A percentile compares a stretch with the other conserved stretches of the same genome.
Conservation (phyloP, 495 filamentous ascomycete species). For the Neurospora sp. region DNA sequence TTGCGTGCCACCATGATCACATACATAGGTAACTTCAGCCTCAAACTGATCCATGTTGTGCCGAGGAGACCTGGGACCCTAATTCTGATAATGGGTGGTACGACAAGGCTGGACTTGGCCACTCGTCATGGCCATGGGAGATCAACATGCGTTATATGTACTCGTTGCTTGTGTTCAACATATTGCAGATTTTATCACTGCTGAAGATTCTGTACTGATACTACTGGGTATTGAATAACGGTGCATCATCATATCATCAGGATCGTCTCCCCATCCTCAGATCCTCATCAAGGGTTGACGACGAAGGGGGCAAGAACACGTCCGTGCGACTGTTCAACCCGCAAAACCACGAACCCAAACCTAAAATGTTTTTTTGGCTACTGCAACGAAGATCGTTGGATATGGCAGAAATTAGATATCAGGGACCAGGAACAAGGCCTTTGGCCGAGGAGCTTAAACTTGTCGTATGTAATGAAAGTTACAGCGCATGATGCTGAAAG, state of each 20-base stretch:
- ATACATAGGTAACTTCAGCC: neutral
- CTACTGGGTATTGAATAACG: neutral
- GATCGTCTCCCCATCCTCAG: neutral
- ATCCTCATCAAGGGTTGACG: neutral
- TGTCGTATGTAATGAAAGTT: neutral
- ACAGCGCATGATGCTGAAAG: neutral
- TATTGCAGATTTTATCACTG: neutral
- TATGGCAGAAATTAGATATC: neutral
- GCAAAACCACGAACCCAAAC: neutral
- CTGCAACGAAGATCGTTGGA: neutral
- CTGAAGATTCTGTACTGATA: neutral
- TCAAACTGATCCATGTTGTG: neutral
- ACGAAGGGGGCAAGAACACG: neutral
- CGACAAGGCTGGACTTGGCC: neutral
- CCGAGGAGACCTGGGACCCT: neutral
- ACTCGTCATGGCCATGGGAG: neutral
- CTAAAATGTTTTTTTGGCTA: neutral
- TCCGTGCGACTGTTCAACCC: neutral
- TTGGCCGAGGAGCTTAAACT: neutral
- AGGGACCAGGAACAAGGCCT: neutral
- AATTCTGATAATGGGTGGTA: neutral
- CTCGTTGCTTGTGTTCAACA: neutral
- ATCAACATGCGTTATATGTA: neutral
- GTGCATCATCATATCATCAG: neutral
- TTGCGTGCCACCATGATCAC: neutral